A percentile compares a stretch with the other conserved stretches of the same genome.
These are phyloP conservation scores for Pseudozyma sp. DNA, from an alignment of 1,284 basidiomycete genomes.

Conservation along the genomic window DNA sequence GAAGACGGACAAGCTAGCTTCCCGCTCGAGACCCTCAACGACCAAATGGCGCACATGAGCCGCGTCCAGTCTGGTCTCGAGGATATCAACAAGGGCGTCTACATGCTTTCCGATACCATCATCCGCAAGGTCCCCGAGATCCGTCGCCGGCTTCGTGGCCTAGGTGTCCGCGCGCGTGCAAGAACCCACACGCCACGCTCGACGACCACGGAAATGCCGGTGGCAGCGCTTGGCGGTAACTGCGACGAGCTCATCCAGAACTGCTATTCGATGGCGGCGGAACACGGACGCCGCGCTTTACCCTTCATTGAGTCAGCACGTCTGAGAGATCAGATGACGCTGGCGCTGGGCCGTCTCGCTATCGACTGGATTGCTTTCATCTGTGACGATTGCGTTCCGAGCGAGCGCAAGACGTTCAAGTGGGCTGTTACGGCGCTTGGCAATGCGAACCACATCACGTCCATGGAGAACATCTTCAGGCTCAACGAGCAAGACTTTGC, in stretches of 20 bases:
- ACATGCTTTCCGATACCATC: slow-evolving; percentile 90
- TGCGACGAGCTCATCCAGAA: slow-evolving; percentile 84
- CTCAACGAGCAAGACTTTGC: slow-evolving; percentile 83
- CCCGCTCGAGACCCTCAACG: slow-evolving; percentile 75
- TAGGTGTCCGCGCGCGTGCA: slow-evolving; percentile 21
- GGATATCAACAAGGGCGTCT: slow-evolving; percentile 88
- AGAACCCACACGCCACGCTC: slow-evolving; percentile 26
- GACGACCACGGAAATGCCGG: slow-evolving; percentile 24
- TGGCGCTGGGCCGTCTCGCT: slow-evolving; percentile 60
- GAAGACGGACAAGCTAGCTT: slow-evolving; percentile 57
- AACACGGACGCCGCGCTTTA: slow-evolving; percentile 72
- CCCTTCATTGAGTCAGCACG: slow-evolving; percentile 65
- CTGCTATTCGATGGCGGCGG: slow-evolving; percentile 95
- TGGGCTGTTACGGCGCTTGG: slow-evolving; percentile 98
- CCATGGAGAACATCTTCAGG: slow-evolving; percentile 85
- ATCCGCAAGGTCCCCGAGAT: slow-evolving; percentile 75
- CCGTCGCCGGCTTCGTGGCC: slow-evolving; percentile 45
- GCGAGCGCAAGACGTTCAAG: slow-evolving; percentile 95
- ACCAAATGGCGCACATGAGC: slow-evolving; percentile 91
- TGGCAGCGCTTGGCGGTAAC: slow-evolving; percentile 31
- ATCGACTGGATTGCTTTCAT: slow-evolving; percentile 92
- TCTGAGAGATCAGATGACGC: slow-evolving; percentile 60
- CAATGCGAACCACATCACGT: slow-evolving; percentile 89
- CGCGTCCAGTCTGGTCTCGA: slow-evolving; percentile 87
- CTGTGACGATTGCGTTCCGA: slow-evolving; percentile 95